Base-by-base conservation (phyloP, 257 asterid genomes). In the Osmanthus fragrans region DNA sequence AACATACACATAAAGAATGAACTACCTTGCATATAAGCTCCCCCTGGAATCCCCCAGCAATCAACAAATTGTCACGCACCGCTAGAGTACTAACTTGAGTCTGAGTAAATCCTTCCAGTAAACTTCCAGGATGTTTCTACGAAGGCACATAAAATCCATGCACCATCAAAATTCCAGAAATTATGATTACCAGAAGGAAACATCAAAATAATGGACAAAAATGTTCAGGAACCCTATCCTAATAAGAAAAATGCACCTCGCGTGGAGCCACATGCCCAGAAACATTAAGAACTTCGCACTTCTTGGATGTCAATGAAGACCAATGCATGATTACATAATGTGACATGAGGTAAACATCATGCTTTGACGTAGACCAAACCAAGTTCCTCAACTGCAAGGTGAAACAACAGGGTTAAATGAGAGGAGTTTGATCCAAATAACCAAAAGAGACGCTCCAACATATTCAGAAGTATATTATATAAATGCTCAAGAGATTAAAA, bases 361-460 rank as follows among this genome's bases (percentile, higher is more conserved):
- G 91, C 85, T 89, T 89, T 25, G 93, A 87, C 32, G 93, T 84
- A 27, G 93, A 79, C 91, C 93, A 89, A 51, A 89, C 91, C 81
- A 89, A 75, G 81, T 89, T 89, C 80, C 93, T 87, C 81, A 89
- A 83, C 93, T 89, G 87, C 87, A 85, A 75, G 27, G 49, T 67
- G 27, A 79, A 42, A 66, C 1, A 45, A 30, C 15, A 63, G 16
- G 18, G 36, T 25, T 25, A 72, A 58, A 40, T 30, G 33, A 19
- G 58, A 16, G 70, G 49, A 49, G 16, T 36, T 12, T 15, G 34
- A 63, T 25, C 33, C 32, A 63, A 23, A 60, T 60, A 60, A 56
- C 29, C 27, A 56, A 18, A 58, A 21, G 23, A 58, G 12, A n/a
- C 1, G 13, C 29, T 21, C 5, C 66, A 9, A 58, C 32, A n/a